Conservation (phyloP, 1,284 basidiomycete genomes). For the Agroathelia rolfsii region DNA sequence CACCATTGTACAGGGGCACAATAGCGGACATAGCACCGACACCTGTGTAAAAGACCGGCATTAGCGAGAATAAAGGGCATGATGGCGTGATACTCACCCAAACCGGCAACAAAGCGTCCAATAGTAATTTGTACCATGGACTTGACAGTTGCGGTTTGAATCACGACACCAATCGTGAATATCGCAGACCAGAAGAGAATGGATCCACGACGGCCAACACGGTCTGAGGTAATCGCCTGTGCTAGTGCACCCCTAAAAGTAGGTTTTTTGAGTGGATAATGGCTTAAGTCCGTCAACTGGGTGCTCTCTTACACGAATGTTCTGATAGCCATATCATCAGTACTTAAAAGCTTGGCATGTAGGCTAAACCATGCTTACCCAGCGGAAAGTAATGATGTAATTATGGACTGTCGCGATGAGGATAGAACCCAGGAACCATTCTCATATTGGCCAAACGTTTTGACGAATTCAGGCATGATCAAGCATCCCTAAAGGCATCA, state of each 20-base stretch:
- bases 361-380: conserved; percentile 32
- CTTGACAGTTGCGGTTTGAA: conserved; percentile 57
- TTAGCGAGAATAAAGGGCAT: too few relatives aligned
- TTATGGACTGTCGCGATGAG: conserved; percentile 60
- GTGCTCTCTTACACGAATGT: conserved; percentile 46
- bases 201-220: conserved; percentile 59
- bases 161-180: conserved; percentile 61
- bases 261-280: conserved; percentile 2
- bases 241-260: conserved; percentile 48
- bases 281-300: conserved; percentile 2
- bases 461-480: conserved; percentile 71
- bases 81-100: conserved; percentile 73
- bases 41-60: too few relatives aligned
- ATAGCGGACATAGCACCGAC: conserved; percentile 36
- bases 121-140: conserved; percentile 59
- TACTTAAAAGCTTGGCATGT: neutral
- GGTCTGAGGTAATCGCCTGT: conserved; percentile 71
- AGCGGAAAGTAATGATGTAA: conserved; percentile 71
- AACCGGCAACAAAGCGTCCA: conserved; percentile 60
- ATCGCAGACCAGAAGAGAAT: conserved; percentile 72
- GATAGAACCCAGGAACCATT: conserved; percentile 46
- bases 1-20: conserved; percentile 74
- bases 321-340: conserved; percentile 21
- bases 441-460: conserved; percentile 49
- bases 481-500: conserved; percentile 62